Evolutionary conservation across 2,329 filamentous ascomycete genomes (phyloP).

Genomic region (Thielaviopsis musarum): DNA sequence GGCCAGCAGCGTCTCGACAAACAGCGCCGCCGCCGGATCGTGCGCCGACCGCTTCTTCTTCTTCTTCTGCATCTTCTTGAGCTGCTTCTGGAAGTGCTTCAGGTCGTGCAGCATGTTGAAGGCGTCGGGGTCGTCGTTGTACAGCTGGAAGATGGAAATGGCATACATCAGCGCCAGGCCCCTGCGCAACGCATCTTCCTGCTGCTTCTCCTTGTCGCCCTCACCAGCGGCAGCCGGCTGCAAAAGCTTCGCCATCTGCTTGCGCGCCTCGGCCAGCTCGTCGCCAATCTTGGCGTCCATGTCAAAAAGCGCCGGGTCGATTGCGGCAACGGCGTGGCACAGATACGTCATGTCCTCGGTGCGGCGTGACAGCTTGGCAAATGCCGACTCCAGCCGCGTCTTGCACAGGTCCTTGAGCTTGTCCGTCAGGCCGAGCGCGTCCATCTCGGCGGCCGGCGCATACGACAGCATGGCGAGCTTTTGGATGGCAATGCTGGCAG

Average conservation of each 20-base stretch:
- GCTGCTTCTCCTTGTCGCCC: slow-evolving; percentile 15
- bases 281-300: slow-evolving; percentile 39
- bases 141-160: slow-evolving; percentile 71
- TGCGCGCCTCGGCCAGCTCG: slow-evolving; percentile 34
- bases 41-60: slow-evolving; percentile 40
- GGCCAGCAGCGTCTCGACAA: slow-evolving; percentile 80
- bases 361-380: slow-evolving; percentile 39
- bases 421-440: slow-evolving; percentile 29
- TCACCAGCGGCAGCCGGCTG: slow-evolving; percentile 22
- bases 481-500: slow-evolving; percentile 27
- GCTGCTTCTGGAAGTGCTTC: slow-evolving; percentile 54
- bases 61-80: slow-evolving; percentile 29
- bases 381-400: slow-evolving; percentile 38
- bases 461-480: slow-evolving; percentile 41
- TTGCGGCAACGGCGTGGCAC: slow-evolving; percentile 35
- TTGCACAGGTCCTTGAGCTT: slow-evolving; percentile 36
- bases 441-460: slow-evolving; percentile 26
- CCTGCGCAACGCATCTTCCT: slow-evolving; percentile 30
- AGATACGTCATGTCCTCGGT: slow-evolving; percentile 35
- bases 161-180: slow-evolving; percentile 70
- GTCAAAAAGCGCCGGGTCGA: slow-evolving; percentile 32
- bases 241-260: slow-evolving; percentile 35
- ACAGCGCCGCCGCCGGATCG: slow-evolving; percentile 27
- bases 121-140: slow-evolving; percentile 77
- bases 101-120: slow-evolving; percentile 69